Base-by-base conservation (phyloP, 108 stramenopile genomes). In the Stephanodiscus minutulus region DNA sequence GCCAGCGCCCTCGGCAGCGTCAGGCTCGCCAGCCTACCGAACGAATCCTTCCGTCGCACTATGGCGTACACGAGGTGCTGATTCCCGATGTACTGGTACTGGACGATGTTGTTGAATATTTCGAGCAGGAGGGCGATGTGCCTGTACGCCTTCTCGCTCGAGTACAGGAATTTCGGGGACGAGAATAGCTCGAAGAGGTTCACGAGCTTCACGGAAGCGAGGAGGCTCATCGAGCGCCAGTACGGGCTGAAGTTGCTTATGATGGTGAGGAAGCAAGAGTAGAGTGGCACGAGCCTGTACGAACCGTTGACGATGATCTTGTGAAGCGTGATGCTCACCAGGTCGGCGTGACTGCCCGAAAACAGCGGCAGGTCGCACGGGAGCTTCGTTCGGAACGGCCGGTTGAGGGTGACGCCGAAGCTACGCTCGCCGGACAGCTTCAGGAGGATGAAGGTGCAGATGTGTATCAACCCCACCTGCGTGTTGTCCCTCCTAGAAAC, bases 81-180 rank as follows among this genome's bases (percentile, higher is more conserved):
- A 76, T 99, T 98, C 29, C 98, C 98, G 22, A 84, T 87, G 73
- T 94, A 99, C 81, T 99, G 99, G 57, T 99, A 99, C 79, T 99
- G 99, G 60, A 98, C 87, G 41, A 98, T 87, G 66, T 99, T 99
- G 86, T 98, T 97, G 82, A 98, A 98, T 53, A 96, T 84, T 83
- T 98, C 97, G 50, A 98, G 73, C 25, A 99, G 76, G 18, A 97
- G 81, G 1, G 91, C 93, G 59, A 98, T 78, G 66, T 97, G 93
- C 18, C 81, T 82, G 72, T 97, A 86, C 18, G 96, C 97, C 46
- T 86, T 86, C 56, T 97, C 95, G n/a, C 90, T 86, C 3, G 82
- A 85, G 68, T 92, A 96, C 39, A 98, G 66, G 61, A 92, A 96
- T 73, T 92, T 90, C 6, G 95, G 96, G 33, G 92, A 87, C 5